Percentiles rank a stretch among this genome's conserved stretches.
Conservation (phyloP, 192 early-diverging fungal species). For the Coemansia sp. region DNA sequence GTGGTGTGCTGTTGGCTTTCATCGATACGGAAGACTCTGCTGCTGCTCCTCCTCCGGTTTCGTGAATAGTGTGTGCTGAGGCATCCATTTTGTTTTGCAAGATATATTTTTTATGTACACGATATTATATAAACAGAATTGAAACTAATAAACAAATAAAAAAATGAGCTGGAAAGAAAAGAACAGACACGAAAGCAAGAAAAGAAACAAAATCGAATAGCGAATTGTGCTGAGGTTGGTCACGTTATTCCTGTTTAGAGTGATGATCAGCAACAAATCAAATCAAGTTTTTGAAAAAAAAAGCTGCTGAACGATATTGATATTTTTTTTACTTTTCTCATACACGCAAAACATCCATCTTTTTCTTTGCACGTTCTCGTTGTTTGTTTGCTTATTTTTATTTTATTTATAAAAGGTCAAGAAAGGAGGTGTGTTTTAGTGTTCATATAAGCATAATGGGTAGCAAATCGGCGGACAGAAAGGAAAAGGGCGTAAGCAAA, state of each 20-base stretch:
- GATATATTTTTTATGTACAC: background rate
- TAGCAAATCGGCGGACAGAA: constrained; percentile 18
- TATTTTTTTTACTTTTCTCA: constrained; percentile 1
- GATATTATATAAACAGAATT: background rate
- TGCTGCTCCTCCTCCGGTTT: background rate
- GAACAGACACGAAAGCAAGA: background rate
- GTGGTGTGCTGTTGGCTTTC: constrained; percentile 3
- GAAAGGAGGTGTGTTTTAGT: background rate
- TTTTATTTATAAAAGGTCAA: background rate
- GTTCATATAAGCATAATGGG: constrained; percentile 14
- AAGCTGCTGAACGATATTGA: background rate
- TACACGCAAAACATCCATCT: background rate
- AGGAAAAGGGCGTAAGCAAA: constrained; percentile 7
- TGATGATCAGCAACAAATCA: background rate
- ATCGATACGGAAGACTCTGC: background rate
- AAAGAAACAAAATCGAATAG: background rate
- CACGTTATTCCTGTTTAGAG: background rate
- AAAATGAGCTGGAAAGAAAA: background rate
- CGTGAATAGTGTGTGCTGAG: background rate
- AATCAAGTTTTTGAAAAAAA: background rate
- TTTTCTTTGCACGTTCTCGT: background rate
- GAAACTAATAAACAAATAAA: background rate
- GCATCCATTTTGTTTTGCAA: background rate
- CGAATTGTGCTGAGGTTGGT: background rate
- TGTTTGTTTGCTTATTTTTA: background rate